A percentile compares a stretch with the other conserved stretches of the same genome.
phyloP scores from a whole-genome alignment of 129 eudicot genomes.

The Arctium lappa region DNA sequence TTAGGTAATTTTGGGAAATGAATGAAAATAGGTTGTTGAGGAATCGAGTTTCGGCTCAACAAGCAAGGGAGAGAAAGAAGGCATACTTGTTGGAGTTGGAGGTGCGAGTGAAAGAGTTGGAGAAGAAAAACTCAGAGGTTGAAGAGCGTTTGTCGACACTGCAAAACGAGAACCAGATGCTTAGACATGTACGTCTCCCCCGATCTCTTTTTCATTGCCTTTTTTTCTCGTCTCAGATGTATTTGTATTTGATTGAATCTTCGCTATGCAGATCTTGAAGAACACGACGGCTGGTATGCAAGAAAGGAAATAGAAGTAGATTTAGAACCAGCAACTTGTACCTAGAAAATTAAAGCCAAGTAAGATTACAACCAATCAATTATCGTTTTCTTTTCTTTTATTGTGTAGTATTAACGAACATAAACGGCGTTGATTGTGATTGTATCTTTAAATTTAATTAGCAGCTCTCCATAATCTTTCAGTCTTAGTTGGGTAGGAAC shows the following conservation, averaged over 20 bases:
- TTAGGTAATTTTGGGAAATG: not conserved
- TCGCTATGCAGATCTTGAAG: constrained; percentile 65
- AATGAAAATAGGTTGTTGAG: constrained; percentile 62
- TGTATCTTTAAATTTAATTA: not conserved
- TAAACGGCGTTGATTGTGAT: constrained; percentile 13
- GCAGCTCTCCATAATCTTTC: constrained; percentile 9
- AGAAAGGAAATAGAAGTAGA: constrained; percentile 49
- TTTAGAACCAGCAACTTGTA: constrained; percentile 11
- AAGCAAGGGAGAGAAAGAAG: constrained; percentile 99
- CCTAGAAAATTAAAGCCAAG: not conserved
- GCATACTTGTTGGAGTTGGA: constrained; percentile 81
- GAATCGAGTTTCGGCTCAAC: constrained; percentile 96
- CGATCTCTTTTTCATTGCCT: not conserved
- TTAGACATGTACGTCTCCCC: constrained; percentile 65
- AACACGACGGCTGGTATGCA: constrained; percentile 76
- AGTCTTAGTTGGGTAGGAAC: not conserved
- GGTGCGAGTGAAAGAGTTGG: constrained; percentile 78
- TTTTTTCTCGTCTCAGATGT: not conserved
- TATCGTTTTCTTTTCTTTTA: not conserved
- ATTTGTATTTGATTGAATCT: not conserved
- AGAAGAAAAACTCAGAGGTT: constrained; percentile 83
- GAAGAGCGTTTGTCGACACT: constrained; percentile 88
- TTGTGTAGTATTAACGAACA: constrained; percentile 7
- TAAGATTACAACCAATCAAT: constrained; percentile 9
- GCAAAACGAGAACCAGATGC: constrained; percentile 98